Conservation (phyloP, 2,329 filamentous ascomycete genomes). For the Byssoonygena ceratinophila region DNA sequence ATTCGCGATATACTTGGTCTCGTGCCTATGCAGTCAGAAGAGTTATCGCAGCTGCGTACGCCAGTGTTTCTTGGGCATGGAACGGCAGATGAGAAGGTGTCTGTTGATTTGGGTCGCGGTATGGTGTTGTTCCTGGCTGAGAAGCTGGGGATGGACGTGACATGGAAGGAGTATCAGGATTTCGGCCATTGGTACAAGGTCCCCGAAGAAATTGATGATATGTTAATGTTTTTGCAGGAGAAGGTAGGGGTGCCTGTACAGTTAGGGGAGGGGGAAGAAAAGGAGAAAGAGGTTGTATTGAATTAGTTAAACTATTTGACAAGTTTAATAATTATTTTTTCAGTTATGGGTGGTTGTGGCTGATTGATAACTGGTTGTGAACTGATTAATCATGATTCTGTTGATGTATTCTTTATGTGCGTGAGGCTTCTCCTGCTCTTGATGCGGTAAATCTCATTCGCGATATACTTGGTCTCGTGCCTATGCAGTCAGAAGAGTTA, state of each 20-base stretch:
- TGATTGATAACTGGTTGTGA: too few relatives aligned
- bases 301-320: too few relatives aligned
- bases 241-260: constrained; percentile 16
- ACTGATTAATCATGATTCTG: too few relatives aligned
- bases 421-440: not conserved
- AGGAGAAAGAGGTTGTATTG: too few relatives aligned
- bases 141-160: constrained; percentile 21
- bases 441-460: constrained; percentile 24
- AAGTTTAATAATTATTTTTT: too few relatives aligned
- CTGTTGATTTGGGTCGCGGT: constrained; percentile 24
- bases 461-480: constrained; percentile 30
- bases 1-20: constrained; percentile 29
- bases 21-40: too few relatives aligned
- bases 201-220: constrained; percentile 41
- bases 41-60: too few relatives aligned
- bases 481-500: too few relatives aligned
- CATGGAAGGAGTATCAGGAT: constrained; percentile 33
- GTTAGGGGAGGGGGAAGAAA: too few relatives aligned
- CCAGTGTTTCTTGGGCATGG: constrained; percentile 41
- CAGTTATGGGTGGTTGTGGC: too few relatives aligned
- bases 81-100: constrained; percentile 32
- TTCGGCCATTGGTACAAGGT: constrained; percentile 43
- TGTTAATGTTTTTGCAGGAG: constrained; percentile 26
- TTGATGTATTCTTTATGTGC: too few relatives aligned
- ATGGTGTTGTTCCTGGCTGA: constrained; percentile 23